These are phyloP conservation scores for Funneliformis caledonium DNA, from an alignment of 371 early-diverging fungal genomes.

Conservation along the genomic window DNA sequence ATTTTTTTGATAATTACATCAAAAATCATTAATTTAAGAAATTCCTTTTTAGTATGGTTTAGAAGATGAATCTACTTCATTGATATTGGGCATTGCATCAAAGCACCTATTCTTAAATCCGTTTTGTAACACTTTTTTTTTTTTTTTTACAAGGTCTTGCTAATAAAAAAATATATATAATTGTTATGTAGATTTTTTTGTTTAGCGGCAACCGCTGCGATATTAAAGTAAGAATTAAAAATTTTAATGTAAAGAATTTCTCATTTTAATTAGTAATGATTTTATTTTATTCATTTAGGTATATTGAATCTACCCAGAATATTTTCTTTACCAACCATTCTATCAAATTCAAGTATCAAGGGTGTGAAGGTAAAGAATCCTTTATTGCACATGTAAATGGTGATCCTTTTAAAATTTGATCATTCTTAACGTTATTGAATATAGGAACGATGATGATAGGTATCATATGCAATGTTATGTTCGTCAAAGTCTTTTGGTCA, in stretches of 20 bases:
- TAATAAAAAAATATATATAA: not conserved
- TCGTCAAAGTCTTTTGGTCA: not conserved
- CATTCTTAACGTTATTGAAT: not conserved
- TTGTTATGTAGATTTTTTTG: slow-evolving; percentile 56
- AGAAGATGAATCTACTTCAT: slow-evolving; percentile 44
- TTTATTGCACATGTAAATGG: not conserved
- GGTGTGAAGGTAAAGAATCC: slow-evolving; percentile 49
- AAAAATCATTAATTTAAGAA: no score
- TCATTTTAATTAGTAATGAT: not conserved
- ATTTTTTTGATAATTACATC: no score
- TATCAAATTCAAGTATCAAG: slow-evolving; percentile 67
- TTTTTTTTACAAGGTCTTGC: not conserved
- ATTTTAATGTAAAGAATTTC: not conserved
- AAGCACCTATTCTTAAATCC: slow-evolving; percentile 43
- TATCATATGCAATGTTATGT: not conserved
- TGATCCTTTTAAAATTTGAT: not conserved
- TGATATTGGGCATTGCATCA: slow-evolving; percentile 48
- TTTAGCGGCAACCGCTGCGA: slow-evolving; percentile 58
- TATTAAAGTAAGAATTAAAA: slow-evolving; percentile 50
- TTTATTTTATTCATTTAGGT: slow-evolving; percentile 45
- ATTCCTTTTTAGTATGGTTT: slow-evolving; percentile 20
- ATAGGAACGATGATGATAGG: slow-evolving; percentile 64
- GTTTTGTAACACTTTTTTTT: not conserved
- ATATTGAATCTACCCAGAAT: slow-evolving; percentile 57
- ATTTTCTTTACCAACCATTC: slow-evolving; percentile 60